Evolutionary conservation across 179 eudicot species (phyloP).

Genomic region (Drosera spatulata): DNA sequence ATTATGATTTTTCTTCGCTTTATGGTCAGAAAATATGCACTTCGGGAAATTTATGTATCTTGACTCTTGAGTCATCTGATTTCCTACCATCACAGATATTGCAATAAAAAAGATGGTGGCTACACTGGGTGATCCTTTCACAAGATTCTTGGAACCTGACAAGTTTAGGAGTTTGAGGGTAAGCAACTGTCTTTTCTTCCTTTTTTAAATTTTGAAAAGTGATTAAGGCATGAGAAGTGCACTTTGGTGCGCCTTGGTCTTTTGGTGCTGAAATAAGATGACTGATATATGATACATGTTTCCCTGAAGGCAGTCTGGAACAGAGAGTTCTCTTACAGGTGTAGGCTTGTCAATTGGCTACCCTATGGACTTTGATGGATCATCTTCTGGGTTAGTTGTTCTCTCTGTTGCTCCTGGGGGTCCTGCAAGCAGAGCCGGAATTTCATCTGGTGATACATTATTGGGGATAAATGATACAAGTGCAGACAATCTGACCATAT

Average conservation of each 20-base stretch:
- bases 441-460: conserved; percentile 70
- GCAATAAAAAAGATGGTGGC: conserved; percentile 92
- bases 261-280: background rate
- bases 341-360: conserved; percentile 93
- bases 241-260: background rate
- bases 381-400: conserved; percentile 59
- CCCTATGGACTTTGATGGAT: conserved; percentile 43
- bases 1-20: too few species aligned
- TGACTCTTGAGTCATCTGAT: too few species aligned
- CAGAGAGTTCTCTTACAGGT: conserved; percentile 85
- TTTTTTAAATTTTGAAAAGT: conserved; percentile 4
- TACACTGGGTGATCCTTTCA: conserved; percentile 89
- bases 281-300: conserved; percentile 21
- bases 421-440: conserved; percentile 82
- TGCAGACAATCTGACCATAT: conserved; percentile 73
- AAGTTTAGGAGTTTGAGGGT: conserved; percentile 85
- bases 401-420: conserved; percentile 88
- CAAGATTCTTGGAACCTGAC: conserved; percentile 92
- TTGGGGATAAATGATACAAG: conserved; percentile 62
- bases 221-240: background rate
- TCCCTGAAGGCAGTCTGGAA: conserved; percentile 96
- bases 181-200: conserved; percentile 20
- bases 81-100: conserved; percentile 27
- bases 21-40: too few species aligned
- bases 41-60: too few species aligned